Conservation (phyloP, 345 rosid species). For the Cardamine occulta region DNA sequence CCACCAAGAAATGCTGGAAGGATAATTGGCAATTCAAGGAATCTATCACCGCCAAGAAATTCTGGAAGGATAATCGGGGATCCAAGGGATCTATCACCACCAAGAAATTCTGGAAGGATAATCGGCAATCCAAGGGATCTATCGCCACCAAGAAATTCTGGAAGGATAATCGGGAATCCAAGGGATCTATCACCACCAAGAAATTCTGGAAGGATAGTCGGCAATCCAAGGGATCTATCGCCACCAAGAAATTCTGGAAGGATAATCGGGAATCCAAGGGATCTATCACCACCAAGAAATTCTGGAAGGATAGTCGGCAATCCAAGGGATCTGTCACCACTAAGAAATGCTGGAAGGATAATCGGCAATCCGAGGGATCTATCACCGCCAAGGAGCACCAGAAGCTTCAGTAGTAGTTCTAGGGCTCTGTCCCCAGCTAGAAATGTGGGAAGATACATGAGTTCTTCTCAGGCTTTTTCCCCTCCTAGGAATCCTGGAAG, state of each 20-base stretch:
- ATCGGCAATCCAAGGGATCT: conserved; percentile 47
- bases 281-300: conserved; percentile 25
- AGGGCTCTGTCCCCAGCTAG: conserved; percentile 34
- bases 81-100: conserved; percentile 26
- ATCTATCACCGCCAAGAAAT: conserved; percentile 61
- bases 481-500: conserved; percentile 42
- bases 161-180: conserved; percentile 50
- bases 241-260: conserved; percentile 43
- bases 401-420: conserved; percentile 34
- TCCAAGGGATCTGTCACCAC: conserved; percentile 25
- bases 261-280: conserved; percentile 2
- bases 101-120: conserved; percentile 15
- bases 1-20: conserved; percentile 51
- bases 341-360: conserved; percentile 24
- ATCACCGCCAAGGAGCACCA: conserved; percentile 22
- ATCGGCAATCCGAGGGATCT: neutral
- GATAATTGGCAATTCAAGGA: conserved; percentile 47
- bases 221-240: conserved; percentile 58
- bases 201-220: neutral
- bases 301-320: conserved; percentile 1
- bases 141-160: conserved; percentile 54
- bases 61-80: conserved; percentile 39
- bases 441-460: conserved; percentile 42
- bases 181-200: conserved; percentile 58
- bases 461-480: conserved; percentile 32